Evolutionary conservation across 371 early-diverging fungal genomes (phyloP), one percentile per base, ranked within the genome.

Genomic region (Sporodiniella umbellata): DNA sequence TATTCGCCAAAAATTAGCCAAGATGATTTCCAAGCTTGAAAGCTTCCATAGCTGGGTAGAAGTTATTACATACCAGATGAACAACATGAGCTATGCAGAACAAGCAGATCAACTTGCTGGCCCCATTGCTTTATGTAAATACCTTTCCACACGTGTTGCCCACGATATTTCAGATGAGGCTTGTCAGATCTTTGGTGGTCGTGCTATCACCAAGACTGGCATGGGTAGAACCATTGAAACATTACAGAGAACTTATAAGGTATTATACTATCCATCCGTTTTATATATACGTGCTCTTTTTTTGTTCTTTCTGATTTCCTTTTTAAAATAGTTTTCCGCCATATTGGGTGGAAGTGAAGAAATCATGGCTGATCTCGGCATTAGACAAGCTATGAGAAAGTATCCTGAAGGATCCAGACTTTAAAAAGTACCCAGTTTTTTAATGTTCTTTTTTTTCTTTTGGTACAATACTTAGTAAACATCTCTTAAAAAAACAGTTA

Each of bases 321-420:
- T 66, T 83, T 26, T 83, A 84, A 56, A 75, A 86, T 35, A 88
- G 86, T 63, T 54, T 40, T 54, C 55, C 45, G 87, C 92, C 28
- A 91, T 91, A 47, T 87, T 88, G 24, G 91, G 91, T 53, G 93
- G 92, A 19, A 84, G 87, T 5, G 93, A 93, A 66, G 90, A 90
- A 57, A 59, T 70, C 42, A 66, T 70, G 70, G 67, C 67, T 39
- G 70, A 70, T 33, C 59, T 70, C 12, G 68, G 72, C 60, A 51
- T 71, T 25, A 62, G 68, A 33, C 69, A 69, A 51, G 72, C 69
- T 23, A 58, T 72, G 53, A 62, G 57, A 31, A 50, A 51, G 11
- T 70, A 60, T 54, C 70, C 70, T 35, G 35, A 33, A n/a, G 58
- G 54, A 23, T 63, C 70, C 28, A 56, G 66, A 45, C 56, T 70